Base-by-base conservation (phyloP, 2,329 filamentous ascomycete genomes). In the Claviceps maximensis region DNA sequence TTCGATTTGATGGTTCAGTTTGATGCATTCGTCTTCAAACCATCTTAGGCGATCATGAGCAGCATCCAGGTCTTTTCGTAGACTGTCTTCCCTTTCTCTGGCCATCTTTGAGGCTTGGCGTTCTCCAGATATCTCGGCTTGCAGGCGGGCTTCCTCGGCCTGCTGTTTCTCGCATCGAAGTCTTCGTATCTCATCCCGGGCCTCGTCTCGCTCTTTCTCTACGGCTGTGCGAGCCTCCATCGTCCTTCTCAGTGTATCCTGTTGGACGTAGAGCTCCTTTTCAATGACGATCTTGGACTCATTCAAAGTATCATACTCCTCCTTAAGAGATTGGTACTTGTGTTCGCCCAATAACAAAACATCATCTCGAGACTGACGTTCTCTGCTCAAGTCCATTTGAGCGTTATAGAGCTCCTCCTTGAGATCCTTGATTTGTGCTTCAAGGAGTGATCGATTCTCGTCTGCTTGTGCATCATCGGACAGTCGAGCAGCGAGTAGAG, bases 201-300 rank as follows among this genome's bases (percentile, higher is more conserved):
- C 86, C 52, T 95, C 88, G 62, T 95, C 93, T 2, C 90, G 86
- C 62, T 95, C 89, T 58, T 85, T 82, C 65, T 98, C 91, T 1
- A 88, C 88, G 5, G 82, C 80, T 5, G 83, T 77, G 33, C 88
- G 82, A 47, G 87, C 85, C 66, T 95, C 89, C 59, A 86, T 88
- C 12, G 89, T 87, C 52, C 91, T 82, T 40, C 93, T 83, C 47
- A 96, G 78, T 12, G 87, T 86, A 64, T 98, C 91, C 67, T 96
- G 90, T 64, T 97, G 91, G 5, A 87, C 85, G 65, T 97, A 97
- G 66, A 98, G 84, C 68, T 97, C 91, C 67, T 96, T 97, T 68
- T 98, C 91, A 57, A 98, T 95, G 47, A 84, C 95, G 61, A 96
- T 95, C 69, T 98, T 98, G 29, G 89, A 84, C 58, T 96, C 89